These are phyloP conservation scores for Alternaria sp. DNA, from an alignment of 2,329 filamentous ascomycete genomes.

Conservation along the genomic window DNA sequence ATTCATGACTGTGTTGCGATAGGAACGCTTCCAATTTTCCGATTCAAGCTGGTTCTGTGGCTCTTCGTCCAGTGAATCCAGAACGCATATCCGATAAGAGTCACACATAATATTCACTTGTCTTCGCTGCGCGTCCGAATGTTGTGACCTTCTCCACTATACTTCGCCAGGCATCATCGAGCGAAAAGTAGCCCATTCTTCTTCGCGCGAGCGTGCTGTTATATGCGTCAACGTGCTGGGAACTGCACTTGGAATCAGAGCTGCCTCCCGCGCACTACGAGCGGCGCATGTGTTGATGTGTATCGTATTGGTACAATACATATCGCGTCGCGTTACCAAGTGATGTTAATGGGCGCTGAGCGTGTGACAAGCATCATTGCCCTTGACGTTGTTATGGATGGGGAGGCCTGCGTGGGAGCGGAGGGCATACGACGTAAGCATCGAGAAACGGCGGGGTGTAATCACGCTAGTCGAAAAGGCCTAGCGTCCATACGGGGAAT, in stretches of 20 bases:
- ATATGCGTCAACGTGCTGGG: background rate
- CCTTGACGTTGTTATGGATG: background rate
- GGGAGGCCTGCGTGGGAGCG: too few species aligned
- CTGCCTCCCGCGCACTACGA: background rate
- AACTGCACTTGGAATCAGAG: background rate
- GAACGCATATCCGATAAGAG: background rate
- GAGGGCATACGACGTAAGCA: too few species aligned
- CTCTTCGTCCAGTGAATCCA: background rate
- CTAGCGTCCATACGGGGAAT: background rate
- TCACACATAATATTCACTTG: background rate
- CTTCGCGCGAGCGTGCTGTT: background rate
- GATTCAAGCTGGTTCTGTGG: background rate
- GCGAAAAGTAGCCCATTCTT: background rate
- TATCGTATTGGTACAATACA: background rate
- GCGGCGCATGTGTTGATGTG: background rate
- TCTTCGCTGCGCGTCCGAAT: background rate
- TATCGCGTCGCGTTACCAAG: background rate
- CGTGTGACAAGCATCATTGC: background rate
- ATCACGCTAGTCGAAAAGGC: too few species aligned
- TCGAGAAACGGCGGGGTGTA: too few species aligned
- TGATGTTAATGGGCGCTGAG: background rate
- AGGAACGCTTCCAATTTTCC: background rate
- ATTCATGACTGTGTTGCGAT: background rate
- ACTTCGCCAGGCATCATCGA: background rate
- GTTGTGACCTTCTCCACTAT: background rate